phyloP scores from a whole-genome alignment of 2,329 filamentous ascomycete genomes.

The Diplodia mutila region DNA sequence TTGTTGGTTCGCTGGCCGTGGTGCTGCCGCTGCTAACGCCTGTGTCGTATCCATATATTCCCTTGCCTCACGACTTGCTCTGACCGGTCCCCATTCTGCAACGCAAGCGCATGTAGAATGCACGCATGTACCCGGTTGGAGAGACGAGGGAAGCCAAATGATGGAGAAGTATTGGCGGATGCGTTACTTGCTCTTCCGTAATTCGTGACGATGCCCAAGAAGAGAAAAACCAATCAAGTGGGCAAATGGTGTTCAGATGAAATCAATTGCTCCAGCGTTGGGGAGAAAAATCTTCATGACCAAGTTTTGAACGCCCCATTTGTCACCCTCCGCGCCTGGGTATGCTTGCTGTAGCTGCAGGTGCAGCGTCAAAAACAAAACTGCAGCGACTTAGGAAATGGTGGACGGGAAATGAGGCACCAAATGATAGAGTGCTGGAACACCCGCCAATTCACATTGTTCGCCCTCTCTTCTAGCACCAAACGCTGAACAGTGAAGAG shows the following conservation, averaged over 20 bases:
- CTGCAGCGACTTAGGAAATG: too few relatives aligned
- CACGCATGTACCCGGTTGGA: constrained; percentile 9
- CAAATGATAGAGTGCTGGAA: background rate
- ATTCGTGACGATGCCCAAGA: background rate
- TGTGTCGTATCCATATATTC: background rate
- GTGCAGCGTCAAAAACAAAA: background rate
- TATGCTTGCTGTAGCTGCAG: background rate
- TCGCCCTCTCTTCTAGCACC: too few relatives aligned
- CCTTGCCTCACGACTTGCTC: background rate
- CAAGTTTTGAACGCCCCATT: background rate
- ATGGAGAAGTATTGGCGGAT: background rate
- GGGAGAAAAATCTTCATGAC: too few relatives aligned
- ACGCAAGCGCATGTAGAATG: background rate
- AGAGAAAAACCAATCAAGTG: background rate
- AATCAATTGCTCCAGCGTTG: too few relatives aligned
- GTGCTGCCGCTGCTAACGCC: background rate
- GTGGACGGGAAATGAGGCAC: background rate
- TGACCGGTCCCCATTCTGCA: background rate
- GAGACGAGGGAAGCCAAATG: background rate
- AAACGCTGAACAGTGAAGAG: too few relatives aligned
- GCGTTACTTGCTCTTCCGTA: background rate
- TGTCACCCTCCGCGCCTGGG: background rate
- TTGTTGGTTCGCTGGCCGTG: background rate
- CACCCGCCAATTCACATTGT: background rate
- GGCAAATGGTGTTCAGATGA: too few relatives aligned